These are phyloP conservation scores for Trichaptum fuscoviolaceum DNA, from an alignment of 768 basidiomycete genomes.

Conservation along the genomic window DNA sequence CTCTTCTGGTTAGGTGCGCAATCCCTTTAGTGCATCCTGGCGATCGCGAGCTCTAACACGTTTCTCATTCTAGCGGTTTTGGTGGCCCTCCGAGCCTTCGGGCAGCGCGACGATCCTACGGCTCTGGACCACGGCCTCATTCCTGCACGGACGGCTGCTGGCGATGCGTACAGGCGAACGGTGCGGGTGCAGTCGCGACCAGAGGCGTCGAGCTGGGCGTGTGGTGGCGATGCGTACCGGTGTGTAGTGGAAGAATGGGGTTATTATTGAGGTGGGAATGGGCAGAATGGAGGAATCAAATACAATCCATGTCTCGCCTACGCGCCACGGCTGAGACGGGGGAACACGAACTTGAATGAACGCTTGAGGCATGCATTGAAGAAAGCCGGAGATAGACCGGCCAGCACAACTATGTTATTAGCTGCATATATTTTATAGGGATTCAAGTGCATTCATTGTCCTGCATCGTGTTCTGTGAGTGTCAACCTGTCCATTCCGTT, in stretches of 20 bases:
- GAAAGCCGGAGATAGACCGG: background rate
- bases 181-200: background rate
- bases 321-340: no score
- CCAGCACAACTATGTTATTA: background rate
- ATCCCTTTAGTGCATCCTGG: constrained; percentile 11
- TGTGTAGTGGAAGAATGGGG: constrained; percentile 69
- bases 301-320: background rate
- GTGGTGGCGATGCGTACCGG: constrained; percentile 53
- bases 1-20: constrained; percentile 76
- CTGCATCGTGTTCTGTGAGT: background rate
- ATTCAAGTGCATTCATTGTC: background rate
- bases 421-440: background rate
- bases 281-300: background rate
- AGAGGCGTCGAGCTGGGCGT: constrained; percentile 41
- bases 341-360: background rate
- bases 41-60: constrained; percentile 29
- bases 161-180: background rate
- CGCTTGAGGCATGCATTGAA: background rate
- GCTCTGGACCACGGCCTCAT: background rate
- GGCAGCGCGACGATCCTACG: constrained; percentile 18
- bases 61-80: constrained; percentile 29
- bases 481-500: background rate
- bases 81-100: constrained; percentile 36
- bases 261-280: constrained; percentile 22
- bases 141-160: background rate